Base-by-base conservation (phyloP, 257 asterid species). In the Cynanchum wilfordii region DNA sequence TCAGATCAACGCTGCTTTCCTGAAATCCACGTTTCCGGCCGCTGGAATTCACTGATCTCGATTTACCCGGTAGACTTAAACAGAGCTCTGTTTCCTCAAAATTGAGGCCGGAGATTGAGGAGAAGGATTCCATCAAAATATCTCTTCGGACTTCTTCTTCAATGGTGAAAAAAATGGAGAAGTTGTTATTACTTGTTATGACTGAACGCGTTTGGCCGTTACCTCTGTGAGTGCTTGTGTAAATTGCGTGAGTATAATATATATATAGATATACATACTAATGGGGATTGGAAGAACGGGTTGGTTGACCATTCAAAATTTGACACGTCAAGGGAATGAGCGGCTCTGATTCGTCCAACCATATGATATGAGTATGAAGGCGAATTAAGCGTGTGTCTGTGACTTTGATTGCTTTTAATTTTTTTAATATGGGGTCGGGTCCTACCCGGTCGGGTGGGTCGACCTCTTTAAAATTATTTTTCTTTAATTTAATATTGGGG, bases 11-110 rank as follows among this genome's bases (percentile, higher is more conserved):
- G 54, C 79, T 72, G 3, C 84, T 85, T 10, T 71, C 86, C 13
- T 72, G 67, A 38, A 83, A 79, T 7, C 84, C 79, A 56, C 96
- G 96, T 56, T 91, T 89, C 40, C 63, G 20, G 66, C 86, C 55
- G 20, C 7, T 79, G 50, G 87, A 71, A 57, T 77, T 85, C 7
- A 63, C 68, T 50, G 38, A 17, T 57, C 71, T 68, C 19, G 76
- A 67, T 59, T 66, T 81, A 0, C 87, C 85, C 11, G 96, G 96
- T 60, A 88, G 75, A 51, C 89, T 88, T 36, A 90, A 77, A 24
- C 84, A 87, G 75, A 90, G 96, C 72, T 90, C 96, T 62, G 96
- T 90, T 69, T 86, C 85, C 4, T 75, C 75, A n/a, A 76, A 75
- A 75, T 72, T 81, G 64, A 86, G 75, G 84, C 84, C 80, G 60